A percentile compares a stretch with the other conserved stretches of the same genome.
Conservation (phyloP, 306 rosid species). For the Cicer bijugum region DNA sequence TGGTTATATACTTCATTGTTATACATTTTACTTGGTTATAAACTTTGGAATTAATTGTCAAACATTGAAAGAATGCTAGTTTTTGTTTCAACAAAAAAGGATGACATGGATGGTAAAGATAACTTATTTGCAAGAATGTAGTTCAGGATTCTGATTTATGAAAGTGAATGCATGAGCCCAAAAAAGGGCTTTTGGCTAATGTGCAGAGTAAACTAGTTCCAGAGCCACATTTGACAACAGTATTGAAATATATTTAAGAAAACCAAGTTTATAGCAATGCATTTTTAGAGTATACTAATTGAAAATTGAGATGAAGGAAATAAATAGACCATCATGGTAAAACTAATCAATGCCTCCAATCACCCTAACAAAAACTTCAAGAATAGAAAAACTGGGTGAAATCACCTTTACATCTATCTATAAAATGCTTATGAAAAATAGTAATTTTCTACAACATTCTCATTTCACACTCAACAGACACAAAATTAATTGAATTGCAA, state of each 20-base stretch:
- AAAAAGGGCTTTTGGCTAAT: constrained; percentile 14
- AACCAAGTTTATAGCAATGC: constrained; percentile 17
- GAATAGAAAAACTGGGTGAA: constrained; percentile 9
- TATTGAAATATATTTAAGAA: neutral
- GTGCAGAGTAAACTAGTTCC: neutral
- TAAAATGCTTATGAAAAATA: neutral
- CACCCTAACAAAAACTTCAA: constrained; percentile 4
- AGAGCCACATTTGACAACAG: constrained; percentile 10
- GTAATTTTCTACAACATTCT: constrained; percentile 26
- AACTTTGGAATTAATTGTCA: constrained; percentile 20
- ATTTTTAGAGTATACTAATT: neutral
- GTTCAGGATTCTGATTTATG: neutral
- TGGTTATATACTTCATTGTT: no score
- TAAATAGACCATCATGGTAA: neutral
- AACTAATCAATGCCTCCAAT: constrained; percentile 3
- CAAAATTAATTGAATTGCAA: constrained; percentile 30
- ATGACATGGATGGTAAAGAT: constrained; percentile 6
- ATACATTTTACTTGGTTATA: neutral
- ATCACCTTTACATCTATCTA: constrained; percentile 1
- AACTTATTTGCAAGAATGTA: neutral
- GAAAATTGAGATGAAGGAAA: neutral
- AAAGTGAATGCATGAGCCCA: neutral
- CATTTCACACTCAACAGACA: constrained; percentile 2
- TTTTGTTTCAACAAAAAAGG: constrained; percentile 2
- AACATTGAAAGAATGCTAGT: constrained; percentile 37